Evolutionary conservation across 495 filamentous ascomycete genomes (phyloP).

Genomic region (Aspergillus diversus): DNA sequence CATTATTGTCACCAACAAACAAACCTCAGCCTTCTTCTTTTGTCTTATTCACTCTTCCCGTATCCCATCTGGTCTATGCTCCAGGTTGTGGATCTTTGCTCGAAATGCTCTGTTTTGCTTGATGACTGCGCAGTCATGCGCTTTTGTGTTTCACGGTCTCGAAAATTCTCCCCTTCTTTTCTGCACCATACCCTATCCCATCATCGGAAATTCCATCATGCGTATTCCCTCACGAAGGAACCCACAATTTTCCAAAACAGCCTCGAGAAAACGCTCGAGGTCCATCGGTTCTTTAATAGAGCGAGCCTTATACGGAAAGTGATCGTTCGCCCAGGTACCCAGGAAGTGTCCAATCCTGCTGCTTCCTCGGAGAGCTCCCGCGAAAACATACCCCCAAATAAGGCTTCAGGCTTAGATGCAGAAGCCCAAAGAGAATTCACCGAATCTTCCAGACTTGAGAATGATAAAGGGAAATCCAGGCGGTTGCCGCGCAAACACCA

Average conservation of each 20-base stretch:
- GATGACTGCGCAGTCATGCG: constrained; percentile 36
- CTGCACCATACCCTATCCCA: background rate
- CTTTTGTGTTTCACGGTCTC: constrained; percentile 20
- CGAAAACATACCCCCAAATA: background rate
- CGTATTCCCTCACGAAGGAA: constrained; percentile 19
- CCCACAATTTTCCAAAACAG: constrained; percentile 39
- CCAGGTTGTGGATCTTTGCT: constrained; percentile 9
- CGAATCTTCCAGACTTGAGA: background rate
- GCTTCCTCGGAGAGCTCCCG: constrained; percentile 12
- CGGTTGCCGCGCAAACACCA: background rate
- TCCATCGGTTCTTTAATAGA: constrained; percentile 54
- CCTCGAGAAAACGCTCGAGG: constrained; percentile 52
- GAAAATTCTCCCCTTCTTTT: constrained; percentile 19
- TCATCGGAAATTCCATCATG: constrained; percentile 23
- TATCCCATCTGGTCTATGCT: constrained; percentile 18
- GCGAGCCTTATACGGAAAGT: constrained; percentile 47
- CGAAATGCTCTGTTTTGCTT: constrained; percentile 26
- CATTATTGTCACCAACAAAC: no score
- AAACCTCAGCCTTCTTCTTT: background rate
- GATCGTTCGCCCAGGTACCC: background rate
- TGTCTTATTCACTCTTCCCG: background rate
- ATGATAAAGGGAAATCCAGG: background rate
- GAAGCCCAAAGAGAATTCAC: background rate
- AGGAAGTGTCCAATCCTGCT: constrained; percentile 13
- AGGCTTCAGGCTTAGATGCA: background rate